phyloP scores from a whole-genome alignment of 2,329 filamentous ascomycete genomes.

The Cercospora berteroae region DNA sequence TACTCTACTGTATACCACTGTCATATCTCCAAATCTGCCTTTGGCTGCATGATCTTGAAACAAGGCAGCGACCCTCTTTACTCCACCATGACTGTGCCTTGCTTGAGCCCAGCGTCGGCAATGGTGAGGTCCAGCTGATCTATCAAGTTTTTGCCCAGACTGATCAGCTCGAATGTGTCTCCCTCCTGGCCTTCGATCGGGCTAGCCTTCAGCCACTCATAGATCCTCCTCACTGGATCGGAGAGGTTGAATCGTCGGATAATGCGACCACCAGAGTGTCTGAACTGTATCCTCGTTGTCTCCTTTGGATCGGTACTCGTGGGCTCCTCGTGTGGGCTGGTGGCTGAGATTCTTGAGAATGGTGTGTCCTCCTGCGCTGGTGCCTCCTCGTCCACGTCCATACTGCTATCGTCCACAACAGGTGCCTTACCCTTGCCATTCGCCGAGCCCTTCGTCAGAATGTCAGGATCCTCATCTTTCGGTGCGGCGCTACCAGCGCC shows the following conservation, averaged over 20 bases:
- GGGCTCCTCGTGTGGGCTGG: constrained; percentile 75
- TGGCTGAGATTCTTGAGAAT: constrained; percentile 71
- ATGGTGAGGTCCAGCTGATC: constrained; percentile 68
- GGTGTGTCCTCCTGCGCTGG: constrained; percentile 33
- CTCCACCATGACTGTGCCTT: constrained; percentile 93
- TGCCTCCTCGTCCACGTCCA: constrained; percentile 18
- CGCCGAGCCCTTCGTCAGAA: constrained; percentile 65
- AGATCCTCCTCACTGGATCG: constrained; percentile 78
- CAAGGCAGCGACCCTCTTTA: constrained; percentile 37
- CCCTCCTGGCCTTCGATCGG: constrained; percentile 77
- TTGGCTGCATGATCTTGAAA: not conserved
- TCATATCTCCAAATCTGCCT: not conserved
- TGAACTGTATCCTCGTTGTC: constrained; percentile 88
- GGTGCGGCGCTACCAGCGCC: constrained; percentile 52
- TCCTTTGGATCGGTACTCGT: constrained; percentile 59
- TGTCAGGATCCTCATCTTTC: constrained; percentile 77
- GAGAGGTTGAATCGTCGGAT: constrained; percentile 78
- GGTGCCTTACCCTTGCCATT: constrained; percentile 57
- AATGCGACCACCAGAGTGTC: constrained; percentile 77
- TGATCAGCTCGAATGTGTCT: constrained; percentile 80
- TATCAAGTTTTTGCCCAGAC: constrained; percentile 83
- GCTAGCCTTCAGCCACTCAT: constrained; percentile 93
- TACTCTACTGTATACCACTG: not conserved
- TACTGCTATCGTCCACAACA: constrained; percentile 28
- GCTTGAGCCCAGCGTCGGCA: constrained; percentile 79